Base-by-base conservation (phyloP, 805 yeast genomes). In the Zygosaccharomyces lentus region DNA sequence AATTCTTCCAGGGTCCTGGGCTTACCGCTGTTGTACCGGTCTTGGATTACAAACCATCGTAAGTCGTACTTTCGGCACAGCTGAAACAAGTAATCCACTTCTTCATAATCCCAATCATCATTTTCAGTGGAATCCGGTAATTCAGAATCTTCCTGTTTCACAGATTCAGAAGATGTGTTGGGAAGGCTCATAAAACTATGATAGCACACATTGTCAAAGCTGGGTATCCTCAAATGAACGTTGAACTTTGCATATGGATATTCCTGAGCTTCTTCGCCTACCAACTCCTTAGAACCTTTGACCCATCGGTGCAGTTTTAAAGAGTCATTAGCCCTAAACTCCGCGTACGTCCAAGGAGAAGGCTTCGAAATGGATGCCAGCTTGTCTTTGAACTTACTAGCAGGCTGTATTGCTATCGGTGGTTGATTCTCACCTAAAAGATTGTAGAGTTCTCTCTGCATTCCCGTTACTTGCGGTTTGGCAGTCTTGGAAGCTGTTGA, bases 391-490 rank as follows among this genome's bases (percentile, higher is more conserved):
- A 81, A 81, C 51, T 79, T 68, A 23, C 61, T 69, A n/a, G 68
- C 65, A 2, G 57, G 53, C 42, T 73, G 72, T n/a, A 76, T 76
- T n/a, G 75, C 76, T 6, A 76, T 78, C 0, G 98, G 90, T 1
- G 99, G 96, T 1, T 95, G 81, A 64, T 88, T 88, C 32, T 93
- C 90, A 4, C 99, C 99, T 34, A 93, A 71, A 43, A 95, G 73
- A 53, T 84, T 85, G 65, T 84, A 90, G 44, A 93, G 71, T 63
- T 93, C 99, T 55, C 98, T 76, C 51, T 87, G 90, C 79, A 91
- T 84, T 21, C 96, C 96, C 1, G 81, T 71, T 37, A 73, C 64
- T 38, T 55, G 62, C 12, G 56, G 61, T 37, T 56, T 61, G 17
- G 55, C 47, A 6, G 49, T 45, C 13, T 34, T 45, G 9, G 49